Evolutionary conservation across 805 yeast genomes (phyloP), one percentile per base, ranked within the genome.

Genomic region (Naumovozyma castellii): DNA sequence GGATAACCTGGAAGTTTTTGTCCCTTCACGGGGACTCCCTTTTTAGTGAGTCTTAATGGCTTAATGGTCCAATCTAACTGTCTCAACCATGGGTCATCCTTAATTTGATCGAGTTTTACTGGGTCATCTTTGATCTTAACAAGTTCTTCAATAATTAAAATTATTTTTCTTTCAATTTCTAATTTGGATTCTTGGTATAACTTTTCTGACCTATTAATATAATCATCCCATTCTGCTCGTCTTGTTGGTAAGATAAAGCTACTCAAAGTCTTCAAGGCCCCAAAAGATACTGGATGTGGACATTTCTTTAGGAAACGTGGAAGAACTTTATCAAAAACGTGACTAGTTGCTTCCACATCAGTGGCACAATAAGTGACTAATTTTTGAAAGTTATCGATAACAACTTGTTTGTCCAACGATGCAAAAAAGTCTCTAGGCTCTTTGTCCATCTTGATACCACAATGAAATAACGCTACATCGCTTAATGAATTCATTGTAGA

Each of bases 261-360:
- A 8, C 87, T 78, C 53, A 92, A 66, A 41, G 76, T 80, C 47
- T 81, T 69, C 34, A 92, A 64, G 2, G 95, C 96, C 1, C 92
- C 88, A 64, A 88, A 82, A 13, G 94, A 84, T 2, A 90, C 94
- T 0, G 98, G 97, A 60, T 92, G 98, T 0, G 98, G 95, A 34
- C 88, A 77, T 37, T 76, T 72, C 25, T 66, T 51, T 19, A 73
- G 58, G 53, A 84, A 92, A 28, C 66, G 63, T 1, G 95, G 96
- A 25, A 78, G 75, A 0, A 87, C 73, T 43, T 75, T 75, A 42
- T 70, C 66, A 47, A 80, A 79, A 2, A 90, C 85, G 43, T 65
- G 64, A 50, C 72, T 80, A 0, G 98, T 92, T 1, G 80, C 79
- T 5, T 65, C 64, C 0, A 87, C 95, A 64, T 92, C 99, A 4